These are phyloP conservation scores for Toxicodendron radicans DNA, from an alignment of 345 rosid genomes.

Conservation along the genomic window DNA sequence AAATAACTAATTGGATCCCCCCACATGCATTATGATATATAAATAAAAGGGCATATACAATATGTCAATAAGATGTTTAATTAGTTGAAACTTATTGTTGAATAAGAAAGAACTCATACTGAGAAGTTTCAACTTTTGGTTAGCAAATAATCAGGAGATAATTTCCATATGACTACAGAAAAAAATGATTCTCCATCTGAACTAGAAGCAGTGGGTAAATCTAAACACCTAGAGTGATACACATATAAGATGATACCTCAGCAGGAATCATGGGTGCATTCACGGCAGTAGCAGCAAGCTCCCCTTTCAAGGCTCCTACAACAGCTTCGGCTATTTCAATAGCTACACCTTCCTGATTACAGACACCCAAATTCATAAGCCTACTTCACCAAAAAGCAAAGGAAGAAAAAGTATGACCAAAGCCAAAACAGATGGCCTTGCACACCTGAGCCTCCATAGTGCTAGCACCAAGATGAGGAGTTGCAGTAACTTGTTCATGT, in stretches of 20 bases:
- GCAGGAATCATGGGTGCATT: constrained; percentile 46
- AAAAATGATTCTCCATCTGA: neutral
- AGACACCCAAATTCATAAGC: neutral
- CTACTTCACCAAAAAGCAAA: neutral
- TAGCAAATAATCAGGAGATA: neutral
- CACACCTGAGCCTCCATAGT: constrained; percentile 42
- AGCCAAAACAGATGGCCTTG: neutral
- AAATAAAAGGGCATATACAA: neutral
- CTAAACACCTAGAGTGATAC: neutral
- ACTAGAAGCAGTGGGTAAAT: neutral
- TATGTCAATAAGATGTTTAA: neutral
- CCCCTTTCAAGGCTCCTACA: constrained; percentile 36
- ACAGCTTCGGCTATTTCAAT: constrained; percentile 48
- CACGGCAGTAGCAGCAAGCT: constrained; percentile 39
- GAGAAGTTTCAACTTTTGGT: neutral
- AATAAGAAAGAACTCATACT: neutral
- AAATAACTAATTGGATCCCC: neutral
- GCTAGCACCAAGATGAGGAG: constrained; percentile 51
- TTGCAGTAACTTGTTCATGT: constrained; percentile 38
- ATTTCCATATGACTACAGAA: neutral
- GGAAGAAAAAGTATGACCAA: neutral
- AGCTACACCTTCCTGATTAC: constrained; percentile 40
- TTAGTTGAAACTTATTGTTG: neutral
- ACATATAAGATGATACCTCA: constrained; percentile 20
- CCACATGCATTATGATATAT: neutral